A percentile compares a stretch with the other conserved stretches of the same genome.
Conservation (phyloP, 139 green algal species). For the Pseudopediastrum boryanum region DNA sequence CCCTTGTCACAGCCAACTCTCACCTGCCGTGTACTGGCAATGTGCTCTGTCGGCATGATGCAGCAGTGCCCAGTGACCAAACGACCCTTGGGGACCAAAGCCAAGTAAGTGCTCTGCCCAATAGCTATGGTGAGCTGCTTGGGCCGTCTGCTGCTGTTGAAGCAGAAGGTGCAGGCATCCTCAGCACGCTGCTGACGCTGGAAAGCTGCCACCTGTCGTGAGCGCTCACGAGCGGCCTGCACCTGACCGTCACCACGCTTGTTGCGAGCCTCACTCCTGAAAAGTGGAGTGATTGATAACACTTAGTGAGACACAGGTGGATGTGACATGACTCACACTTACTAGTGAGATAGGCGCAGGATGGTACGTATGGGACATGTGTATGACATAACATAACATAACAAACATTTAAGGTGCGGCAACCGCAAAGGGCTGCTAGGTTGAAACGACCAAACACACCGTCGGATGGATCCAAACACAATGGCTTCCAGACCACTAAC, state of each 20-base stretch:
- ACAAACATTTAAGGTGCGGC: no score
- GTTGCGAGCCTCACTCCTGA: conserved; percentile 21
- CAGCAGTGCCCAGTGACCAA: conserved; percentile 85
- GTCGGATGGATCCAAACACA: no score
- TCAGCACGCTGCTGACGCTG: conserved; percentile 34
- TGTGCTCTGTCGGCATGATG: conserved; percentile 84
- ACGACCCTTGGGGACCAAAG: conserved; percentile 68
- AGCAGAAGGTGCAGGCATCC: conserved; percentile 50
- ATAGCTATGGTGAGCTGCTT: conserved; percentile 85
- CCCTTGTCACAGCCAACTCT: no score
- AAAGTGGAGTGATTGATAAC: neutral
- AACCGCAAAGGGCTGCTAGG: no score
- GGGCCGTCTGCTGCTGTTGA: conserved; percentile 35
- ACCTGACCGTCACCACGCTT: conserved; percentile 40
- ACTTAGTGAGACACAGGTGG: neutral
- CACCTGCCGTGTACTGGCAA: conserved; percentile 59
- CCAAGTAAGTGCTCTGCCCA: conserved; percentile 82
- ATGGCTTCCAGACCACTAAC: no score
- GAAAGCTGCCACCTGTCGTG: conserved; percentile 36
- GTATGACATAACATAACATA: no score
- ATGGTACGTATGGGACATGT: no score
- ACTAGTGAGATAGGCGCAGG: no score
- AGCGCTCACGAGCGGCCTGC: conserved; percentile 17
- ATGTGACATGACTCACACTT: no score
- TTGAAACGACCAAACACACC: no score